Evolutionary conservation across 495 filamentous ascomycete genomes (phyloP).

Genomic region (Aspergillus indologenus): DNA sequence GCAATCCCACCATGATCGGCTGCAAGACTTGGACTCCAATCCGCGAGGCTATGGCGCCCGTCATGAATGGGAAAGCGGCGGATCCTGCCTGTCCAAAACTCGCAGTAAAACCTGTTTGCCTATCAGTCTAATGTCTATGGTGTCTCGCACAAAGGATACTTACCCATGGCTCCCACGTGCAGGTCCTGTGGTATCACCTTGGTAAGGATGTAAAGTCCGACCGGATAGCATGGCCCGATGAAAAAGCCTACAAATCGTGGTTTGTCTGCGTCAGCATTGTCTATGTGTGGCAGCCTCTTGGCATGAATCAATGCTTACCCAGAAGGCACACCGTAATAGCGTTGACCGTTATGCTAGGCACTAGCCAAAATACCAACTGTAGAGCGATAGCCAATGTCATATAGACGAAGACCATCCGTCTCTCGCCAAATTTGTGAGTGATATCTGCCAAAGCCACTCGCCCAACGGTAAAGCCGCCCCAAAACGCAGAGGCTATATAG

Average conservation of each 20-base stretch:
- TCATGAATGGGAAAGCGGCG: conserved; percentile 49
- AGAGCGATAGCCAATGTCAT: conserved; percentile 38
- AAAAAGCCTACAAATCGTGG: conserved; percentile 22
- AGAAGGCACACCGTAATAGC: conserved; percentile 60
- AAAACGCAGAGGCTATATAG: conserved; percentile 72
- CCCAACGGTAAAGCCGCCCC: conserved; percentile 64
- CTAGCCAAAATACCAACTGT: conserved; percentile 54
- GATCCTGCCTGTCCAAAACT: conserved; percentile 49
- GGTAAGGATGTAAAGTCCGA: conserved; percentile 32
- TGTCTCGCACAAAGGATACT: neutral
- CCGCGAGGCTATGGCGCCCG: conserved; percentile 44
- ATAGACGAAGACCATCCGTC: conserved; percentile 48
- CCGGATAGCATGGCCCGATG: conserved; percentile 40
- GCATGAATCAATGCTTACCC: conserved; percentile 38
- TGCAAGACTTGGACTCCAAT: conserved; percentile 48
- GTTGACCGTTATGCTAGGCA: conserved; percentile 53
- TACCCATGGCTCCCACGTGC: conserved; percentile 32
- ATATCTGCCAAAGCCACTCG: conserved; percentile 51
- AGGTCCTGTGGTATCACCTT: conserved; percentile 38
- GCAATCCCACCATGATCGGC: conserved; percentile 47
- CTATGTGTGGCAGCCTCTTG: neutral
- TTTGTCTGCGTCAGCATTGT: neutral
- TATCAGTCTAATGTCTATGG: neutral
- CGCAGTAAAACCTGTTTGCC: conserved; percentile 39
- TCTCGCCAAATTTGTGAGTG: conserved; percentile 51